phyloP scores from a whole-genome alignment of 1,284 basidiomycete genomes.

The Papiliotrema nemorosa region DNA sequence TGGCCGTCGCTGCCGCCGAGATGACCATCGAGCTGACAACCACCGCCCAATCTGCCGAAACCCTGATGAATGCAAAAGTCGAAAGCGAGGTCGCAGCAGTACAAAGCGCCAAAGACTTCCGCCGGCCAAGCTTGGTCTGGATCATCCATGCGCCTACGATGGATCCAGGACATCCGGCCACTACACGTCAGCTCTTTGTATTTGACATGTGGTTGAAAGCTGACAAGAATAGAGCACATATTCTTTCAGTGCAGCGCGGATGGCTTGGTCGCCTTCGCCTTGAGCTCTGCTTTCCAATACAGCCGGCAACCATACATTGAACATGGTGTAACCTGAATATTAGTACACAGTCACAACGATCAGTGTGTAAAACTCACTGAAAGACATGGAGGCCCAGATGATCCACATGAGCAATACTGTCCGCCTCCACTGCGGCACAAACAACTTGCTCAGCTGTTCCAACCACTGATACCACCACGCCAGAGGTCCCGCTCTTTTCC shows the following conservation, averaged over 20 bases:
- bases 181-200: conserved; percentile 50
- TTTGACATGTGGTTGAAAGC: conserved; percentile 1
- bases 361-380: conserved; percentile 57
- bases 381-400: conserved; percentile 73
- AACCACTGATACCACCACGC: conserved; percentile 54
- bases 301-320: conserved; percentile 93
- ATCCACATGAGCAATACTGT: conserved; percentile 83
- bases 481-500: conserved; percentile 5
- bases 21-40: conserved; percentile 76
- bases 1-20: conserved; percentile 76
- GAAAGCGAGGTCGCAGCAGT: conserved; percentile 77
- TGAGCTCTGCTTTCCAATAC: conserved; percentile 58
- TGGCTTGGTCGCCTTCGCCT: conserved; percentile 51
- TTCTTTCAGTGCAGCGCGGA: conserved; percentile 71
- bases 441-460: conserved; percentile 68
- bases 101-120: conserved; percentile 70
- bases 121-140: conserved; percentile 70
- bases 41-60: conserved; percentile 61
- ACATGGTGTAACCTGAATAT: conserved; percentile 78
- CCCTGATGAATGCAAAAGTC: conserved; percentile 68
- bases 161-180: conserved; percentile 83
- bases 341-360: background rate
- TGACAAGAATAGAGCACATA: conserved; percentile 58
- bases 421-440: conserved; percentile 73
- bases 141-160: conserved; percentile 88